Base-by-base conservation (phyloP, 106 monocot genomes). In the Acorus gramineus region DNA sequence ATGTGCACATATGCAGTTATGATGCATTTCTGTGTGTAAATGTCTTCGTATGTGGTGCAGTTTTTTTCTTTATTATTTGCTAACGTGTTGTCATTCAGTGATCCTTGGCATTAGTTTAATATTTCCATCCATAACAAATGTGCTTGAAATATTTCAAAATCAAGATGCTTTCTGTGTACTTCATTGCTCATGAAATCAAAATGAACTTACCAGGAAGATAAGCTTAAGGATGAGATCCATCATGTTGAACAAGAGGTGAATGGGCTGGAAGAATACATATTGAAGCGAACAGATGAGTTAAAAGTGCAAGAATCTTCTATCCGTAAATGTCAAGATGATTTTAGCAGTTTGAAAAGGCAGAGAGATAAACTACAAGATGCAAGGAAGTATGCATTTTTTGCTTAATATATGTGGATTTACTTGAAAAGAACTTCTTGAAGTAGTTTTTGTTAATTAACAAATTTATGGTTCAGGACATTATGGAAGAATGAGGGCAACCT, bases 401-500 rank as follows among this genome's bases (percentile, higher is more conserved):
- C 50, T 63, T n/a, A 46, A 47, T 7, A 47, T 2, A 28, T 9
- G 4, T 46, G 12, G 47, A 14, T 44, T 46, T 68, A 10, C 2
- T 46, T 9, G 4, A 47, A 11, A 48, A 11, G 47, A 42, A 54
- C 4, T 11, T 47, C 3, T 67, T 59, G 14, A 56, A 5, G 3
- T 48, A 67, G 7, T 42, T 59, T 74, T 11, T 66, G 5, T 44
- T 75, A 56, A 60, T 12, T 43, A 3, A 11, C 47, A 44, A 44
- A 58, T 66, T 52, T n/a, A 11, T 59, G 28, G 73, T 70, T 74
- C 74, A 96, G 96, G 80, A 78, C 71, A 46, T 69, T 87, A 52
- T 96, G 96, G 96, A 96, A 85, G 74, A 80, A 82, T 76, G 96
- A 96, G 78, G 73, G 79, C 7, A 85, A 91, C 42, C 85, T 87